Conservation (phyloP, 768 basidiomycete species). For the Lactarius trivialis region DNA sequence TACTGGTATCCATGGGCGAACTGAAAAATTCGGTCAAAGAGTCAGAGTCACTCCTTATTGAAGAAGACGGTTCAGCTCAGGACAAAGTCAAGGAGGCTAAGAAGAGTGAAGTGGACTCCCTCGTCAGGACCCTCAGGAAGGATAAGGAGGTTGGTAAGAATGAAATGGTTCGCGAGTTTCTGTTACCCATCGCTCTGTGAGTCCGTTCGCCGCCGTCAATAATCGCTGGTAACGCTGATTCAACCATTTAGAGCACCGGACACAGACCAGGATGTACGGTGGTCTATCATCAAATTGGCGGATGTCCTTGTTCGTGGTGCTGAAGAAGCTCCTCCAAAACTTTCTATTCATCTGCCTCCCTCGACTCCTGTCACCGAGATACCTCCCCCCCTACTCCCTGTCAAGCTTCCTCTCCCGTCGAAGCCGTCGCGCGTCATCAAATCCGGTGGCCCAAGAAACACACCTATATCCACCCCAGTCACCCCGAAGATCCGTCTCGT, state of each 20-base stretch:
- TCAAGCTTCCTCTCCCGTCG: constrained; percentile 44
- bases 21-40: constrained; percentile 75
- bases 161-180: constrained; percentile 66
- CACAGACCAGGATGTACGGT: constrained; percentile 82
- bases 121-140: constrained; percentile 84
- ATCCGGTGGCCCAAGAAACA: constrained; percentile 32
- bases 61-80: constrained; percentile 73
- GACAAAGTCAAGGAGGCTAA: constrained; percentile 64
- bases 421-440: constrained; percentile 31
- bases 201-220: constrained; percentile 24
- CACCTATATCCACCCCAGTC: constrained; percentile 28
- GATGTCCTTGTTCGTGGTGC: constrained; percentile 80
- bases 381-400: constrained; percentile 47
- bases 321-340: constrained; percentile 80
- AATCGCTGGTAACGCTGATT: not conserved
- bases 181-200: constrained; percentile 80
- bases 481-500: constrained; percentile 46
- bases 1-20: constrained; percentile 85
- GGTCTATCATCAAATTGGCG: constrained; percentile 86
- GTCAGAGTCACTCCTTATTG: constrained; percentile 69
- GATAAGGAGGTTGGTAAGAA: constrained; percentile 81
- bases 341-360: constrained; percentile 69
- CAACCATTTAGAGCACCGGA: constrained; percentile 50
- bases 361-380: constrained; percentile 64
- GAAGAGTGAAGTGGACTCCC: constrained; percentile 74